Evolutionary conservation across 2,329 filamentous ascomycete species (phyloP), one percentile per base, ranked within the genome.

Genomic region (Podosphaera xanthii): DNA sequence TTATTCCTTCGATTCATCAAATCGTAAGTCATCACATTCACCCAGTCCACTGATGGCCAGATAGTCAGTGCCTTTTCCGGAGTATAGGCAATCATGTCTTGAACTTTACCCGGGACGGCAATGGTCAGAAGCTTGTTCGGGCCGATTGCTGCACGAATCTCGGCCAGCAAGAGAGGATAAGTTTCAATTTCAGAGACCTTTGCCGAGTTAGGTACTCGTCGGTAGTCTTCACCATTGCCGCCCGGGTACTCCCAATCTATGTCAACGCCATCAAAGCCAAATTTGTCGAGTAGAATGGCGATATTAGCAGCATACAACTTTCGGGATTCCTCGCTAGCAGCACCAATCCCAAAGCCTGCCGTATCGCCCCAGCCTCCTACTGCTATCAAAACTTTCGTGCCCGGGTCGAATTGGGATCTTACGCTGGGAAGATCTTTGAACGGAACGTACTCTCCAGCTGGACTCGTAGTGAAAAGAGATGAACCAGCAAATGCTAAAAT

Each of bases 281-380:
- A 79, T 0, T 70, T 71, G 2, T 76, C 70, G 0, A 88, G 72
- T 78, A 87, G 83, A 35, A 72, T 71, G 3, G 76, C 77, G 0
- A 87, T 75, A 63, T 86, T 85, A 53, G 72, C 72, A 1, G 83
- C 82, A 70, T 83, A 89, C 6, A 70, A 71, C 60, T 74, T 71
- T 8, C 82, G 77, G 1, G 75, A 76, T 4, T 69, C 65, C 0
- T 77, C 72, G 2, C 74, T 74, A 52, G 72, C 74, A 1, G 80
- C 79, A 0, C 77, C 83, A 5, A 67, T 68, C 0, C 77, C 75
- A 65, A 86, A 88, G 0, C 83, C 84, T 3, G 69, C 68, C 0
- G 77, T 81, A 60, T 87, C 82, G 0, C 82, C 84, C 84, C 85
- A 89, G 59, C 84, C 85, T 9, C 85, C 85, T 63, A 89, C 79